phyloP scores from a whole-genome alignment of 768 basidiomycete species.

The Lactarius hatsudake region DNA sequence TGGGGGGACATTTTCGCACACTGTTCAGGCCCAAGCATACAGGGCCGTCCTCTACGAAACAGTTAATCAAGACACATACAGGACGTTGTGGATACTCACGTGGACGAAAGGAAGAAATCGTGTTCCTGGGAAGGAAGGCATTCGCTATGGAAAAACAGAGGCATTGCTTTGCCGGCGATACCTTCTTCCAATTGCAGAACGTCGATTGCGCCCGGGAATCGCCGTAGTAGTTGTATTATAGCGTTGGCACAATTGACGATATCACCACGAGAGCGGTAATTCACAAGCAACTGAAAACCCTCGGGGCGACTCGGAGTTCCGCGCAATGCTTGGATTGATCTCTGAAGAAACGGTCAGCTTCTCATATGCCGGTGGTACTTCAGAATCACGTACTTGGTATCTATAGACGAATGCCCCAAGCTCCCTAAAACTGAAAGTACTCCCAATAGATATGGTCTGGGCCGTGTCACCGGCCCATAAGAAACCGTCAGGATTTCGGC shows the following conservation, averaged over 20 bases:
- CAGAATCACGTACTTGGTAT: constrained; percentile 47
- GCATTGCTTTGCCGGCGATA: constrained; percentile 50
- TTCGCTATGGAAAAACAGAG: constrained; percentile 55
- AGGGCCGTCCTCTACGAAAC: constrained; percentile 40
- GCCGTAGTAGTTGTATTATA: constrained; percentile 57
- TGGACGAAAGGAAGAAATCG: constrained; percentile 8
- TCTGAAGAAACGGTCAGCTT: neutral
- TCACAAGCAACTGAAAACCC: constrained; percentile 57
- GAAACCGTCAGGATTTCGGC: constrained; percentile 60
- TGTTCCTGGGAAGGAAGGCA: constrained; percentile 29
- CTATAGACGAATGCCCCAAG: constrained; percentile 65
- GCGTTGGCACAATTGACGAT: constrained; percentile 69
- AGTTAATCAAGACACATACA: neutral
- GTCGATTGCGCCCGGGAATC: constrained; percentile 61
- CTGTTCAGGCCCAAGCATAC: constrained; percentile 65
- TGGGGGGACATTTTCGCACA: constrained; percentile 39
- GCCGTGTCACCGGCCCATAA: constrained; percentile 84
- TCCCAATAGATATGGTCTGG: constrained; percentile 72
- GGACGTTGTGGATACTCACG: neutral
- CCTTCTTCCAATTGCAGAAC: constrained; percentile 53
- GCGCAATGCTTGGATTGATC: constrained; percentile 11
- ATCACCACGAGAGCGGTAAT: constrained; percentile 71
- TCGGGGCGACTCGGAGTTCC: constrained; percentile 31
- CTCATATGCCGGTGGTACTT: neutral
- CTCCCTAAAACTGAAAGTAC: constrained; percentile 69